Evolutionary conservation across 257 asterid species (phyloP).

Genomic region (Solanum pimpinellifolium): DNA sequence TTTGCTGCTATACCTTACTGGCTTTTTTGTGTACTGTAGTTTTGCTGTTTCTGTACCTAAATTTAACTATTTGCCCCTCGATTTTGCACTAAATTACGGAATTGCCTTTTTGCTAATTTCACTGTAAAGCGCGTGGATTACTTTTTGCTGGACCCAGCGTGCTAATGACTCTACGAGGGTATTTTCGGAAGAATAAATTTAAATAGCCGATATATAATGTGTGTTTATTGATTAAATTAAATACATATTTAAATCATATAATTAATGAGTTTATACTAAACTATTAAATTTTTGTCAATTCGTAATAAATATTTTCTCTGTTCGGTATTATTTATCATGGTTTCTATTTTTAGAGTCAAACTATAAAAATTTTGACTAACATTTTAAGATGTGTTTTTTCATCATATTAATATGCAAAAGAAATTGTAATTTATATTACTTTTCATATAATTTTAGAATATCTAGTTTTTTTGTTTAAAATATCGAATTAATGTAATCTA

Average conservation of each 20-base stretch:
- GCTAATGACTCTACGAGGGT: neutral
- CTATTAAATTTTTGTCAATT: no score
- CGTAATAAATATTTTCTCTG: rapidly evolving
- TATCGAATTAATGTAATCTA: no score
- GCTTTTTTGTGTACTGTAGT: slow-evolving; percentile 9
- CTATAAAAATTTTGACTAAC: no score
- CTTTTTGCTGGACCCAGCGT: neutral
- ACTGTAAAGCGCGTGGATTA: neutral
- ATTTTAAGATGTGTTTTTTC: no score
- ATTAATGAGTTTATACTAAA: no score
- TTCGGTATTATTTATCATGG: no score
- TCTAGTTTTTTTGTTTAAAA: no score
- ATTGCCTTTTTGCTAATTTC: slow-evolving; percentile 3
- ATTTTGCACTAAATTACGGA: slow-evolving; percentile 10
- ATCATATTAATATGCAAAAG: no score
- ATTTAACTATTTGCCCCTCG: slow-evolving; percentile 7
- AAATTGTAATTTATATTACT: no score
- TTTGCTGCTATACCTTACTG: neutral
- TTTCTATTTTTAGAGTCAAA: no score
- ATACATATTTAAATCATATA: no score
- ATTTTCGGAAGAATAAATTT: neutral
- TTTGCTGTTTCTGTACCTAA: slow-evolving; percentile 23
- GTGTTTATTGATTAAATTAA: neutral
- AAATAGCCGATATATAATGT: neutral
- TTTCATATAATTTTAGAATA: no score